Percentiles rank a stretch among this genome's conserved stretches.
phyloP scores from a whole-genome alignment of 202 grass and related monocot genomes.

The Bolboschoenoplectus hybrid region DNA sequence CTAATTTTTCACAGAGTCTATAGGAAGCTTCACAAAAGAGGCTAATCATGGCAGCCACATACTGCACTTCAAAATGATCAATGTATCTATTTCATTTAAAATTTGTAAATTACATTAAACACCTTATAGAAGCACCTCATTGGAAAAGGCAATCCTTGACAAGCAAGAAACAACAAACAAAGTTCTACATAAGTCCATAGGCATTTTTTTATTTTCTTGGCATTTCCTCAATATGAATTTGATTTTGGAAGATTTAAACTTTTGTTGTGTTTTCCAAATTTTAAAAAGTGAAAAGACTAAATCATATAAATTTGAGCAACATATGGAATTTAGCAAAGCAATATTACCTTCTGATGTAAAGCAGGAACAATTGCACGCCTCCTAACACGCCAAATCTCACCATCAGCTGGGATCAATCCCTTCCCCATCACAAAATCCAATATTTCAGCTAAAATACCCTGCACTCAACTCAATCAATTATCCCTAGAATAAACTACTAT shows the following conservation, averaged over 20 bases:
- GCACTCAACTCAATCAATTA: slow-evolving; percentile 46
- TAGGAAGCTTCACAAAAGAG: slow-evolving; percentile 85
- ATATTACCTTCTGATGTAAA: slow-evolving; percentile 80
- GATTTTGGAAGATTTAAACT: neutral
- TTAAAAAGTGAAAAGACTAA: slow-evolving; percentile 10
- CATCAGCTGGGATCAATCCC: slow-evolving; percentile 87
- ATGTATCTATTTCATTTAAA: slow-evolving; percentile 1
- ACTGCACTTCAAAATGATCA: slow-evolving; percentile 49
- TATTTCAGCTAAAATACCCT: slow-evolving; percentile 92
- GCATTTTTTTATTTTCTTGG: neutral
- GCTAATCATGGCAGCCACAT: slow-evolving; percentile 75
- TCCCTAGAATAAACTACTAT: neutral
- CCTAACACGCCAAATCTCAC: slow-evolving; percentile 83
- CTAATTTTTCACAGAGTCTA: slow-evolving; percentile 78
- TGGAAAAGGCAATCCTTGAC: neutral
- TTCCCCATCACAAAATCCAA: slow-evolving; percentile 95
- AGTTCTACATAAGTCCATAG: neutral
- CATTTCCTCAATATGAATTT: slow-evolving; percentile 27
- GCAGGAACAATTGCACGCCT: slow-evolving; percentile 95
- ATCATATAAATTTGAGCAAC: neutral
- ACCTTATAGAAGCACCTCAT: neutral
- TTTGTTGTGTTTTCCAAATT: neutral
- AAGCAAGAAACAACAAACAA: slow-evolving; percentile 24
- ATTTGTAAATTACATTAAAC: slow-evolving; percentile 13
- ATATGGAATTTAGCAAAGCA: neutral